Evolutionary conservation across 257 asterid genomes (phyloP).

Genomic region (Solanum tarapatanum): DNA sequence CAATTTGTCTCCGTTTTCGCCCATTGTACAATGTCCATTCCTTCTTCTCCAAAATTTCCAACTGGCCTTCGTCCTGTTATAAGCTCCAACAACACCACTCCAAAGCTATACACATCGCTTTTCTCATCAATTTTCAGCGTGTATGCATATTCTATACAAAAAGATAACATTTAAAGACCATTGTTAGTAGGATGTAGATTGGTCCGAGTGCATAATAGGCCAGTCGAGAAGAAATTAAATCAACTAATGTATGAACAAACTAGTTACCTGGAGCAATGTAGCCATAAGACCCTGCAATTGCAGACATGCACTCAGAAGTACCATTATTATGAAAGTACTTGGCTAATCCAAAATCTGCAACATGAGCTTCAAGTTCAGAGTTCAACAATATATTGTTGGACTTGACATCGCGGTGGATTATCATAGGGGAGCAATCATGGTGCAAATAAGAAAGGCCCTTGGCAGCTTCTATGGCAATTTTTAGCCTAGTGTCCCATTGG

Average conservation of each 20-base stretch:
- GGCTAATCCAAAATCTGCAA: slow-evolving; percentile 30
- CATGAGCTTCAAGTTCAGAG: slow-evolving; percentile 28
- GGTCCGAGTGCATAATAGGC: neutral
- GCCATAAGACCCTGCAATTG: slow-evolving; percentile 38
- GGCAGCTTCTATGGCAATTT: slow-evolving; percentile 26
- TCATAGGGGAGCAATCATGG: slow-evolving; percentile 32
- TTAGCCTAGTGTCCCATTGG: slow-evolving; percentile 28
- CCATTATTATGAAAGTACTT: slow-evolving; percentile 22
- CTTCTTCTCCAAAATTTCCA: slow-evolving; percentile 29
- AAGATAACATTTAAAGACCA: neutral
- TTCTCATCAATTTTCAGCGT: slow-evolving; percentile 31
- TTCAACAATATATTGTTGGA: slow-evolving; percentile 28
- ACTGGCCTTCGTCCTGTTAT: slow-evolving; percentile 26
- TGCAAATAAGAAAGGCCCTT: slow-evolving; percentile 31
- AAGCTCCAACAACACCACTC: slow-evolving; percentile 26
- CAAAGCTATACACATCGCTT: slow-evolving; percentile 33
- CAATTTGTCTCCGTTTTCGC: slow-evolving; percentile 17
- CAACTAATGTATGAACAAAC: neutral
- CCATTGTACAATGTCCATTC: slow-evolving; percentile 29
- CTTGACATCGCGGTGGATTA: slow-evolving; percentile 28
- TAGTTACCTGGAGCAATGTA: slow-evolving; percentile 36
- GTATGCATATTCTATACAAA: slow-evolving; percentile 26
- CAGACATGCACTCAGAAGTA: slow-evolving; percentile 34
- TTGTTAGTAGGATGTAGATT: neutral
- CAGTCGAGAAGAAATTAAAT: neutral